Percentiles rank a stretch among this genome's conserved stretches.
phyloP scores from a whole-genome alignment of 345 rosid species.

The Syzygium jambos region DNA sequence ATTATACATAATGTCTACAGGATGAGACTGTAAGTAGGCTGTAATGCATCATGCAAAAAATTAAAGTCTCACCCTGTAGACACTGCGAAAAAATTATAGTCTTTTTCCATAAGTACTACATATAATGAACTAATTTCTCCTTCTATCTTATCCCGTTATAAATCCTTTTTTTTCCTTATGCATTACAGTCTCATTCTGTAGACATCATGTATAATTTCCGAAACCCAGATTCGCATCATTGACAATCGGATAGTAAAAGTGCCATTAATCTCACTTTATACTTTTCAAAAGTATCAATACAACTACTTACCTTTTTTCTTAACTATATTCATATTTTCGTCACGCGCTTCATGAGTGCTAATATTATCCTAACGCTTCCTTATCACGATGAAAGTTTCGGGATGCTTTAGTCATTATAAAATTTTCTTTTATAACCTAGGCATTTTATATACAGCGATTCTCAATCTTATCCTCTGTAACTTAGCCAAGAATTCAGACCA shows the following conservation, averaged over 20 bases:
- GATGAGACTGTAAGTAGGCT: too few relatives aligned
- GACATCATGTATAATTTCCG: not conserved
- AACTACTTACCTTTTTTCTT: not conserved
- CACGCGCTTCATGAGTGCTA: not conserved
- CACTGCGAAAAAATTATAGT: too few relatives aligned
- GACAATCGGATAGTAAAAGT: not conserved
- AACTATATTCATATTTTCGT: not conserved
- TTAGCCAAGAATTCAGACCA: not conserved
- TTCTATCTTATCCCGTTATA: too few relatives aligned
- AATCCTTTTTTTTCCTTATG: too few relatives aligned
- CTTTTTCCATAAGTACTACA: too few relatives aligned
- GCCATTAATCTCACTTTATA: not conserved
- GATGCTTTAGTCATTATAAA: accelerated
- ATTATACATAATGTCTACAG: too few relatives aligned
- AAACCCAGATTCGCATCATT: not conserved
- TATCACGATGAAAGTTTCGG: not conserved
- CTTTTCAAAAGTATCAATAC: not conserved
- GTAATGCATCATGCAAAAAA: too few relatives aligned
- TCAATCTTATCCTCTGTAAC: not conserved
- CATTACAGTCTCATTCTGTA: too few relatives aligned
- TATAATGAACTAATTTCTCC: too few relatives aligned
- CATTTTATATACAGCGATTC: not conserved
- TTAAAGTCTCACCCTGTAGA: too few relatives aligned
- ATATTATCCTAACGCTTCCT: not conserved
- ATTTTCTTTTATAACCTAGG: not conserved